Conservation (phyloP, 805 yeast genomes). For the Zygosaccharomyces bailii region DNA sequence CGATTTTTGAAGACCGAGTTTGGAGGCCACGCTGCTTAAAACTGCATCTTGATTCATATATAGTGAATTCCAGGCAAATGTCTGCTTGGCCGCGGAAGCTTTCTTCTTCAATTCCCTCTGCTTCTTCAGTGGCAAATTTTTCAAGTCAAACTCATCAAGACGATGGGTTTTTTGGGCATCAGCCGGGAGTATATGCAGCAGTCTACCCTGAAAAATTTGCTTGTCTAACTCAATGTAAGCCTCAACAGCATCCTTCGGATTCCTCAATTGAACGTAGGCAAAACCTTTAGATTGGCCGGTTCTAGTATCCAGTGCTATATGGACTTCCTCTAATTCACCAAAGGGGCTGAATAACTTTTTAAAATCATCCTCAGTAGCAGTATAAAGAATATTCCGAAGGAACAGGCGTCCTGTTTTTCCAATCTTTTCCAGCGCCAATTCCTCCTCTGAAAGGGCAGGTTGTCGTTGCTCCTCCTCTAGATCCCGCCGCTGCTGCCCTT, state of each 20-base stretch:
- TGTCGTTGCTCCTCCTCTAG: constrained; percentile 14
- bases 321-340: constrained; percentile 84
- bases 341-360: constrained; percentile 55
- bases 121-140: constrained; percentile 87
- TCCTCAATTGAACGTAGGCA: constrained; percentile 74
- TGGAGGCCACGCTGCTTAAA: constrained; percentile 79
- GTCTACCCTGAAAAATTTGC: constrained; percentile 89
- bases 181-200: constrained; percentile 85
- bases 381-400: constrained; percentile 77
- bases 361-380: constrained; percentile 78
- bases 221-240: constrained; percentile 79
- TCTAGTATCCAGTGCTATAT: constrained; percentile 85
- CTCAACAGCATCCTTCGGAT: constrained; percentile 64
- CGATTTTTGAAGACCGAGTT: constrained; percentile 77
- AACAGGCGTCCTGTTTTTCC: constrained; percentile 75
- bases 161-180: constrained; percentile 76
- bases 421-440: constrained; percentile 49
- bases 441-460: constrained; percentile 37
- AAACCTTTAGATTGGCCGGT: constrained; percentile 91
- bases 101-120: constrained; percentile 82
- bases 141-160: constrained; percentile 85
- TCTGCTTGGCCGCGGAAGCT: constrained; percentile 77
- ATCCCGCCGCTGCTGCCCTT: constrained; percentile 9
- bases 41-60: constrained; percentile 91
- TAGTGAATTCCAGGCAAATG: constrained; percentile 93